These are phyloP conservation scores for Neurospora sp. DNA, from an alignment of 495 filamentous ascomycete species.

Conservation along the genomic window DNA sequence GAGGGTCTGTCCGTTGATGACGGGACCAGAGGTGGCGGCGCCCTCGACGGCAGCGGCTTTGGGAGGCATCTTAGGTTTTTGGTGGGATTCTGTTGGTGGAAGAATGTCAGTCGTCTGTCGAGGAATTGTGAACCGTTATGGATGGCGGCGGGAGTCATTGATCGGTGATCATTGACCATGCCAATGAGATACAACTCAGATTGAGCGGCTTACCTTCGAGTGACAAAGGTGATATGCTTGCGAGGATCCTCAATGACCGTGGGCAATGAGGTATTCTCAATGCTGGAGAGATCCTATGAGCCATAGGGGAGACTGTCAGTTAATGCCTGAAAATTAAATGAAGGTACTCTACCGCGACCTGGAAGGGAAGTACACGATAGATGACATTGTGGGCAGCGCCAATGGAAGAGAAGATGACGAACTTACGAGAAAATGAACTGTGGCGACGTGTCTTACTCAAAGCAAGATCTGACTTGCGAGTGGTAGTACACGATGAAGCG, in stretches of 20 bases:
- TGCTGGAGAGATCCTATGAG: neutral
- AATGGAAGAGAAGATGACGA: neutral
- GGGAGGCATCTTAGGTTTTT: neutral
- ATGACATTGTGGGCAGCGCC: neutral
- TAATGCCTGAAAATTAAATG: neutral
- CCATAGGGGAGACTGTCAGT: neutral
- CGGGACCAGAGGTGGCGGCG: neutral
- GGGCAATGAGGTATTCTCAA: neutral
- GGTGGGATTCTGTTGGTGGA: neutral
- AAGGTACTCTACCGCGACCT: neutral
- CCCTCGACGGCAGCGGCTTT: neutral
- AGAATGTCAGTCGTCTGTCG: neutral
- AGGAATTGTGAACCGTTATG: neutral
- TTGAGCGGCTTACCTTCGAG: neutral
- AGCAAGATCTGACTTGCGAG: neutral
- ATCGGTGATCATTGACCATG: neutral
- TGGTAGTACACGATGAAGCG: neutral
- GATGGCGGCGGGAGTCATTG: neutral
- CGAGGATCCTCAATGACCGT: neutral
- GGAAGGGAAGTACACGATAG: neutral
- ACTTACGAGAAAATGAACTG: neutral
- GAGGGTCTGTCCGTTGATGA: neutral
- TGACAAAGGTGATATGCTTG: neutral
- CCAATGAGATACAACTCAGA: neutral
- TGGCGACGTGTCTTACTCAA: neutral